Evolutionary conservation across 2,329 filamentous ascomycete species (phyloP), one percentile per base, ranked within the genome.

Genomic region (Ceratocystis eucalypticola): DNA sequence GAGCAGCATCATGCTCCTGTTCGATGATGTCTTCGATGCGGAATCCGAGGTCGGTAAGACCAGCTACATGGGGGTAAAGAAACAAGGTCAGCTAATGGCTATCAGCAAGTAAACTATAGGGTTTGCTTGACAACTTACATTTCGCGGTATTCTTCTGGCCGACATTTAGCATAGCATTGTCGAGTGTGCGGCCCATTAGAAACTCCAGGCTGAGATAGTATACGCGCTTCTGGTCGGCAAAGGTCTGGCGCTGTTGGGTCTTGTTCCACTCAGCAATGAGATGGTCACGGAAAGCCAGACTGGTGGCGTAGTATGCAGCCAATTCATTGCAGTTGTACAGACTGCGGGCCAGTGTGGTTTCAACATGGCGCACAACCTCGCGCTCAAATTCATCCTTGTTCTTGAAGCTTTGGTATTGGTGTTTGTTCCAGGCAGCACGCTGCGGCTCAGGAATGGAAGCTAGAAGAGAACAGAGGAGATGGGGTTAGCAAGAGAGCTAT

Each of bases 161-260:
- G 66, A 96, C 85, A 75, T 99, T 99, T 70, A 99, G 83, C 90
- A 99, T 96, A 69, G 94, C 93, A 84, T 99, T 99, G 80, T 99
- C 94, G 70, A 99, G 79, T 61, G 94, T 89, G 74, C 94, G 84
- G 53, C 94, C 94, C 94, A 99, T 99, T 72, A 99, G 79, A 73
- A 99, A 99, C 77, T 99, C 94, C 67, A 99, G 84, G 71, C 92
- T 96, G 68, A 99, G 84, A 75, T 99, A 99, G 79, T 99, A 99
- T 71, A 99, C 84, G 69, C 94, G 86, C 82, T 99, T 99, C 77
- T 85, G 86, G 74, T 97, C 94, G 67, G 84, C 82, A 72, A 89
- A 91, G 0, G 93, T 96, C 77, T 99, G 94, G 69, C 88, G 87
- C 79, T 99, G 94, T 79, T 99, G 94, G 61, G 94, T 99, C 77